phyloP scores from a whole-genome alignment of 352 stramenopile species.

The Pythium scleroteichum region DNA sequence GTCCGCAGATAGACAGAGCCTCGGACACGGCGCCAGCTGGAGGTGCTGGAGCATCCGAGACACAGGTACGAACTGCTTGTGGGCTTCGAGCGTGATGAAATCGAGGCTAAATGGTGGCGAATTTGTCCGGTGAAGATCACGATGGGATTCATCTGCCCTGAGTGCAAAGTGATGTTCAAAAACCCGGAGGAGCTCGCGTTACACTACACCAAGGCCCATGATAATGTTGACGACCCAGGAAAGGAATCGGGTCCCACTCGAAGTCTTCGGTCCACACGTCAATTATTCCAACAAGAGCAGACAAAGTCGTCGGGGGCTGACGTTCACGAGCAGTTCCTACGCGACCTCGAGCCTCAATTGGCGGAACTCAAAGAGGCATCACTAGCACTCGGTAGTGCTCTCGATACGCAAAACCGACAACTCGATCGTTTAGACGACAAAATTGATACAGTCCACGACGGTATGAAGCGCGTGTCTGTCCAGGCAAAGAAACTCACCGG shows the following conservation, averaged over 20 bases:
- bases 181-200: constrained; percentile 51
- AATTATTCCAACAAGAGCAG: constrained; percentile 2
- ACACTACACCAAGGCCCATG: constrained; percentile 61
- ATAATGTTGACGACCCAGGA: not conserved
- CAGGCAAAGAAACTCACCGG: constrained; percentile 59
- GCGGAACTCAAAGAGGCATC: constrained; percentile 69
- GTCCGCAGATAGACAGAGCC: constrained; percentile 27
- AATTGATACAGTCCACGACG: constrained; percentile 61
- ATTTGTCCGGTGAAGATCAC: constrained; percentile 47
- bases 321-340: constrained; percentile 48
- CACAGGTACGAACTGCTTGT: constrained; percentile 8
- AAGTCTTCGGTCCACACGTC: not conserved
- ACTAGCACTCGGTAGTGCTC: constrained; percentile 52
- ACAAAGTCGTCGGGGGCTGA: constrained; percentile 11
- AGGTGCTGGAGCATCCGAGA: not conserved
- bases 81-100: not conserved
- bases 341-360: constrained; percentile 55
- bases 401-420: constrained; percentile 66
- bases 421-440: constrained; percentile 64
- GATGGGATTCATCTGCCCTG: constrained; percentile 85
- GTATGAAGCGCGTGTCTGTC: constrained; percentile 71
- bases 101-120: too few species aligned
- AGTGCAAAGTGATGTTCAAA: constrained; percentile 72
- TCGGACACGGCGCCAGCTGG: not conserved
- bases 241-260: not conserved